These are phyloP conservation scores for Chernovozyma aurita DNA, from an alignment of 1,139 yeast genomes.

Conservation along the genomic window DNA sequence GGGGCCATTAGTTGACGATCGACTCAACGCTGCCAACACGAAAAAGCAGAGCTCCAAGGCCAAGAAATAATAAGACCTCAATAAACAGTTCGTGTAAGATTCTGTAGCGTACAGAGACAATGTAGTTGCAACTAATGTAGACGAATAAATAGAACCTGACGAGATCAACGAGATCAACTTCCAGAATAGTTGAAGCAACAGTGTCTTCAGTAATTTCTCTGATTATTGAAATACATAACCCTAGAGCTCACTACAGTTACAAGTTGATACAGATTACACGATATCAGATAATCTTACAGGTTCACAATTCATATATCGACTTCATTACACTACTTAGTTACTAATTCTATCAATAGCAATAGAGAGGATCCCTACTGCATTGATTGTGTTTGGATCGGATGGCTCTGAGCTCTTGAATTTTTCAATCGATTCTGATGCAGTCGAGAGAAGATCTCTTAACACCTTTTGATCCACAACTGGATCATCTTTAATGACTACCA, in stretches of 20 bases:
- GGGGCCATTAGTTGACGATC: slow-evolving; percentile 83
- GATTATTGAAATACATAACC: no score
- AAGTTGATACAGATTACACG: no score
- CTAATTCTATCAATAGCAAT: slow-evolving; percentile 38
- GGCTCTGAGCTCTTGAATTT: slow-evolving; percentile 13
- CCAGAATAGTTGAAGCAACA: no score
- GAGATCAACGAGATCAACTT: no score
- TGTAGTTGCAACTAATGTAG: no score
- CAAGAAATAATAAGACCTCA: slow-evolving; percentile 15
- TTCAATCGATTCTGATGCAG: slow-evolving; percentile 14
- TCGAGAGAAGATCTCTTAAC: slow-evolving; percentile 17
- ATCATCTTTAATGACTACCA: slow-evolving; percentile 39
- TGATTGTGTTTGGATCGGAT: slow-evolving; percentile 16
- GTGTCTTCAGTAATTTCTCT: no score
- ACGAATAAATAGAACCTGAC: no score
- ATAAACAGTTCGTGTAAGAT: no score
- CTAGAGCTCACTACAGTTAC: no score
- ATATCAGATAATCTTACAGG: no score
- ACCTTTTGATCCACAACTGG: slow-evolving; percentile 18
- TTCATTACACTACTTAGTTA: not conserved
- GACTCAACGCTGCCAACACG: slow-evolving; percentile 12
- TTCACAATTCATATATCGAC: no score
- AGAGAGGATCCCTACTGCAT: slow-evolving; percentile 34
- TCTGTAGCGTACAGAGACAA: no score
- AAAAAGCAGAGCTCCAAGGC: slow-evolving; percentile 17